phyloP scores from a whole-genome alignment of 2,329 filamentous ascomycete genomes.

The Neonectria hederae region DNA sequence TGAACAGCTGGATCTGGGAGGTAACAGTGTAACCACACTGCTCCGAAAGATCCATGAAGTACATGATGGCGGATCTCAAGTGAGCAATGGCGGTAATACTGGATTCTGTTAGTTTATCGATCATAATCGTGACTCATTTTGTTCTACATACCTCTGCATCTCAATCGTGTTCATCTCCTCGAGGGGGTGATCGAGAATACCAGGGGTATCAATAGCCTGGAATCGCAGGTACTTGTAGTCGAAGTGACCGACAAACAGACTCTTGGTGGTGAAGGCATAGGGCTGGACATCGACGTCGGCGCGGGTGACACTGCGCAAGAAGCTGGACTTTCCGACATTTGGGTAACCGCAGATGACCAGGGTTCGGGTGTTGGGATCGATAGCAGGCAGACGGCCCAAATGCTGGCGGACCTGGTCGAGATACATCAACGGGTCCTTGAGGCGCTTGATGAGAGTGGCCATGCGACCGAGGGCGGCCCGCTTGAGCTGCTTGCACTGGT shows the following conservation, averaged over 20 bases:
- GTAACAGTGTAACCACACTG: slow-evolving; percentile 94
- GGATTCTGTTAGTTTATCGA: slow-evolving; percentile 43
- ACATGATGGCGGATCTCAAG: slow-evolving; percentile 91
- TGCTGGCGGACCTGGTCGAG: slow-evolving; percentile 93
- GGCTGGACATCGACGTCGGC: slow-evolving; percentile 98
- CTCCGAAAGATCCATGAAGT: slow-evolving; percentile 98
- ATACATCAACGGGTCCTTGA: slow-evolving; percentile 95
- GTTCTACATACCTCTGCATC: slow-evolving; percentile 73
- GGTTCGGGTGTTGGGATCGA: slow-evolving; percentile 96
- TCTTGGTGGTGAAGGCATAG: slow-evolving; percentile 98
- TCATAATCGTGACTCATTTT: no score
- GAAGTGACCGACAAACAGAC: slow-evolving; percentile 96
- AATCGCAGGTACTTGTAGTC: slow-evolving; percentile 79
- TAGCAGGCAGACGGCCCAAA: slow-evolving; percentile 95
- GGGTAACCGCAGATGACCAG: slow-evolving; percentile 97
- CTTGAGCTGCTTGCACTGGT: slow-evolving; percentile 99
- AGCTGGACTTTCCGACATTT: slow-evolving; percentile 97
- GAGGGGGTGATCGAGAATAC: slow-evolving; percentile 95
- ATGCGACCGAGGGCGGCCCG: slow-evolving; percentile 94
- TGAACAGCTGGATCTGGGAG: slow-evolving; percentile 94
- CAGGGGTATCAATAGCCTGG: slow-evolving; percentile 94
- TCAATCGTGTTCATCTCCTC: slow-evolving; percentile 99
- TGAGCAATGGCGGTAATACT: slow-evolving; percentile 96
- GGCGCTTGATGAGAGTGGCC: slow-evolving; percentile 93
- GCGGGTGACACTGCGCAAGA: slow-evolving; percentile 89